These are phyloP conservation scores for Tephrocybe sp. DNA, from an alignment of 768 basidiomycete species.

Conservation along the genomic window DNA sequence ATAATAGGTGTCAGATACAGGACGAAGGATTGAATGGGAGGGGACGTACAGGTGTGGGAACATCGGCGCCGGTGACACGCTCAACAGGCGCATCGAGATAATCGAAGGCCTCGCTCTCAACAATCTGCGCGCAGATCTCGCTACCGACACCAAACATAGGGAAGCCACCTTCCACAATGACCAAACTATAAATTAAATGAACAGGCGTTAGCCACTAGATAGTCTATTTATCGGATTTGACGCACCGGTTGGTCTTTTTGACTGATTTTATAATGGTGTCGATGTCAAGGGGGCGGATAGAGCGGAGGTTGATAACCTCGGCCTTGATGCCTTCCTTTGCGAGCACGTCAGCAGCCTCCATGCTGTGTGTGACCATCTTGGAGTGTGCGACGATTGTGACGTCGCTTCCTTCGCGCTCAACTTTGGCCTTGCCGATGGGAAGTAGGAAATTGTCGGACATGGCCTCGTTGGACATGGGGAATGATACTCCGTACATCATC, in stretches of 20 bases:
- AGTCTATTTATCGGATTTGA: slow-evolving; percentile 3
- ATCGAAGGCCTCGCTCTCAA: slow-evolving; percentile 97
- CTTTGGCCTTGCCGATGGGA: slow-evolving; percentile 96
- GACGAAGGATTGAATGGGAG: slow-evolving; percentile 3
- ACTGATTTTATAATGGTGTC: slow-evolving; percentile 95
- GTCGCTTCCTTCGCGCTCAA: slow-evolving; percentile 90
- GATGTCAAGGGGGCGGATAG: slow-evolving; percentile 95
- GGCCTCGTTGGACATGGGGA: slow-evolving; percentile 94
- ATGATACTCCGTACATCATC: slow-evolving; percentile 95
- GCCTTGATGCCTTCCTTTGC: slow-evolving; percentile 97
- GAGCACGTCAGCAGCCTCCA: slow-evolving; percentile 91
- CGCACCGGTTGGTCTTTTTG: slow-evolving; percentile 96
- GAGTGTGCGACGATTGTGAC: slow-evolving; percentile 97
- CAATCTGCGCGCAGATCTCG: slow-evolving; percentile 96
- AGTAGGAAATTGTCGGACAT: slow-evolving; percentile 94
- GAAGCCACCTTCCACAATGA: slow-evolving; percentile 98
- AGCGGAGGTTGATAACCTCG: slow-evolving; percentile 96
- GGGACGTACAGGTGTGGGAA: slow-evolving; percentile 86
- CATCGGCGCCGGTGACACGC: slow-evolving; percentile 94
- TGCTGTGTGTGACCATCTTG: slow-evolving; percentile 93
- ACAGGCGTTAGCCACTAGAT: neutral
- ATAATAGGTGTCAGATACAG: slow-evolving; percentile 10
- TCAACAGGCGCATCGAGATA: slow-evolving; percentile 99
- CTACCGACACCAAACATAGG: slow-evolving; percentile 97
- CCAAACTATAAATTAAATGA: slow-evolving; percentile 58